Evolutionary conservation across 371 early-diverging fungal genomes (phyloP).

Genomic region (Mucor racemosus): DNA sequence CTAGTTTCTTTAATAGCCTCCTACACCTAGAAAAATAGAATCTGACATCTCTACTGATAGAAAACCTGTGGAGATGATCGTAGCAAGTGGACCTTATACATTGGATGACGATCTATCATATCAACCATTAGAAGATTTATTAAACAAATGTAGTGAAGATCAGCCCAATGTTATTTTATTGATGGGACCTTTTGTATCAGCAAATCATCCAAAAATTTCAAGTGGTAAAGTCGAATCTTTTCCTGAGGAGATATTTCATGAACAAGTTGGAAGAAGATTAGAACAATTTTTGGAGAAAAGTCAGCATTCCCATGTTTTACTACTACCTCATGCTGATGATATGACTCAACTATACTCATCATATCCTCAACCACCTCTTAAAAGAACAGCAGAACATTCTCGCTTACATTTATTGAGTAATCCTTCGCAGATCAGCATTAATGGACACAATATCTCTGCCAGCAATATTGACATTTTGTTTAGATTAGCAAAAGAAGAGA

Average conservation of each 20-base stretch:
- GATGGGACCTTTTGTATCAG: conserved; percentile 87
- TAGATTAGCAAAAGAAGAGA: conserved; percentile 69
- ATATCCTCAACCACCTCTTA: conserved; percentile 86
- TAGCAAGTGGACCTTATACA: conserved; percentile 89
- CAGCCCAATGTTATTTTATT: conserved; percentile 82
- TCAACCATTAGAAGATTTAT: conserved; percentile 78
- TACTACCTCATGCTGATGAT: conserved; percentile 82
- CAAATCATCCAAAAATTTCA: conserved; percentile 65
- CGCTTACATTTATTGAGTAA: conserved; percentile 72
- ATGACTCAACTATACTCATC: conserved; percentile 68
- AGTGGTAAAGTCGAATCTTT: conserved; percentile 58
- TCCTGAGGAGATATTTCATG: conserved; percentile 71
- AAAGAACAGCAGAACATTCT: conserved; percentile 29
- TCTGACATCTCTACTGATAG: conserved; percentile 33
- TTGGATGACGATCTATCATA: conserved; percentile 74
- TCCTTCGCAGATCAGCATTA: conserved; percentile 80
- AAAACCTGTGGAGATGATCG: conserved; percentile 65
- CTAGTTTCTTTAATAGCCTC: conserved; percentile 29
- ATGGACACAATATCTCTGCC: conserved; percentile 78
- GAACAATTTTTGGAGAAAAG: conserved; percentile 48
- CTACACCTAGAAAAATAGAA: conserved; percentile 35
- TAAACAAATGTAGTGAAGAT: conserved; percentile 58
- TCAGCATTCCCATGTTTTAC: conserved; percentile 53
- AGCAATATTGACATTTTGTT: conserved; percentile 75
- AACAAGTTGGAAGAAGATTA: conserved; percentile 58